Evolutionary conservation across 495 filamentous ascomycete species (phyloP), one percentile per base, ranked within the genome.

Genomic region (Podospora fimiseda): DNA sequence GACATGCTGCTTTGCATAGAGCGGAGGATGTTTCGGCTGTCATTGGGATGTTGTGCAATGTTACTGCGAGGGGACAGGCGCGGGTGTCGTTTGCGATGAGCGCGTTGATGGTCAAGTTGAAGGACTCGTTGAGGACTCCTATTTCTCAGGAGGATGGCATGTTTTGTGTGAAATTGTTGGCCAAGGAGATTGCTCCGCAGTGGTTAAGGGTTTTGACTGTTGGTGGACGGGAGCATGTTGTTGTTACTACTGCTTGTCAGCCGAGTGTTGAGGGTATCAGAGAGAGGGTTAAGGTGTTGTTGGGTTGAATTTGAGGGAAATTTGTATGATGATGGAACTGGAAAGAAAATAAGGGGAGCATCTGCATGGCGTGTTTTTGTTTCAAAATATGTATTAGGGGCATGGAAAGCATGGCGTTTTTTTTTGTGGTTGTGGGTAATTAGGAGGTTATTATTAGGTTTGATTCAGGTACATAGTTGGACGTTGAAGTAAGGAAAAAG

Each of bases 81-180:
- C 64, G 80, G 9, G 69, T 80, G 19, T 77, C 76, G 6, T 84
- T 87, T 48, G 76, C 83, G 1, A 77, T 88, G 74, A 63, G 73
- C 43, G 75, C 75, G n/a, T 58, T 86, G 47, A 55, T 82, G 13
- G 73, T 75, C 52, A 75, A 80, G 58, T 60, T 88, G 41, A 74
- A 77, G 61, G 80, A 83, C 56, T 84, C 80, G 46, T 64, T 85
- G 51, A 69, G 81, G 33, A 81, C 73, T 51, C 80, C 82, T 3
- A 75, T 87, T 40, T 78, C 77, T 39, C 73, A 67, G 49, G 80
- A 80, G 46, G 85, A 88, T 56, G 82, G 70, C 2, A 66, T 69
- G 30, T 58, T 49, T 15, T 82, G 77, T 56, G 70, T 88, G n/a
- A 68, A 70, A 45, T 45, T 87, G 52, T 59, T 88, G 55, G 79